A percentile compares a stretch with the other conserved stretches of the same genome.
These are phyloP conservation scores for Liquidambar formosana DNA, from an alignment of 164 flowering plant species.

Conservation along the genomic window DNA sequence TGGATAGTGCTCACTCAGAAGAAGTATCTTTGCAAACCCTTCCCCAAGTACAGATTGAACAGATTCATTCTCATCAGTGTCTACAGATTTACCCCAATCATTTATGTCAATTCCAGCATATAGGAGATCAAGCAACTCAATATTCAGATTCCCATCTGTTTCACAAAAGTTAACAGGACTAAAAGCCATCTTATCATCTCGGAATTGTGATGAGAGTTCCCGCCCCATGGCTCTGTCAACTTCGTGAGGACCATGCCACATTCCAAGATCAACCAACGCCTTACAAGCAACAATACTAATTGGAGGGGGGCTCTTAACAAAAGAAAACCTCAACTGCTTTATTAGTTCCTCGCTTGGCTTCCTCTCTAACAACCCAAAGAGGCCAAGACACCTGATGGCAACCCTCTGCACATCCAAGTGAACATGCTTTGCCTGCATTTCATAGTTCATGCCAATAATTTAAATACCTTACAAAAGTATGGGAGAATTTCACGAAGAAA, in stretches of 20 bases:
- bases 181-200: slow-evolving; percentile 25
- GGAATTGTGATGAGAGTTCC: slow-evolving; percentile 32
- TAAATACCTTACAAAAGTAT: slow-evolving; percentile 4
- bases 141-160: slow-evolving; percentile 30
- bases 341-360: slow-evolving; percentile 66
- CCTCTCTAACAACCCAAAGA: slow-evolving; percentile 80
- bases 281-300: slow-evolving; percentile 68
- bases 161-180: slow-evolving; percentile 30
- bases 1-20: slow-evolving; percentile 76
- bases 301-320: slow-evolving; percentile 52
- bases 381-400: slow-evolving; percentile 88
- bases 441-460: not conserved
- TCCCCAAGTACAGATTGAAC: slow-evolving; percentile 67
- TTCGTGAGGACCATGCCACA: slow-evolving; percentile 91
- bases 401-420: slow-evolving; percentile 88
- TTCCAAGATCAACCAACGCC: slow-evolving; percentile 74
- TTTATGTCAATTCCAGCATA: slow-evolving; percentile 56
- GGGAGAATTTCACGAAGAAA: not conserved
- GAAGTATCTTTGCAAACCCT: slow-evolving; percentile 91
- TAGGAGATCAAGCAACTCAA: slow-evolving; percentile 65
- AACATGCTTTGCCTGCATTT: slow-evolving; percentile 84
- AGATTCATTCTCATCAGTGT: slow-evolving; percentile 64
- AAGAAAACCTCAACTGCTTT: slow-evolving; percentile 71
- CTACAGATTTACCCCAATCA: slow-evolving; percentile 29
- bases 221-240: slow-evolving; percentile 59